These are phyloP conservation scores for Neurospora sp. DNA, from an alignment of 495 filamentous ascomycete genomes.

Conservation along the genomic window DNA sequence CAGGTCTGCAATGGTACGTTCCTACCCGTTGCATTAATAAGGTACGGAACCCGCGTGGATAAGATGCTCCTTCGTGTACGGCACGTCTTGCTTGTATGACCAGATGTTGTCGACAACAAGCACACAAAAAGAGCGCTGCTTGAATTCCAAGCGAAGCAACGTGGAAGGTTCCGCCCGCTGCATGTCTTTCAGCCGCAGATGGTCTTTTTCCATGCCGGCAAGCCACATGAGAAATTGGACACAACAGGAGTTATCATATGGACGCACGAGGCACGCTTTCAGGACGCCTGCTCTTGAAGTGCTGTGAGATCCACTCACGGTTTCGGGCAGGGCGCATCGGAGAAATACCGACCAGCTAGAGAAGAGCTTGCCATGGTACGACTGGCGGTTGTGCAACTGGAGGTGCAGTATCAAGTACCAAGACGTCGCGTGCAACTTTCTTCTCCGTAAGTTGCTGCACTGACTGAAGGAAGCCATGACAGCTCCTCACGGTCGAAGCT, in stretches of 20 bases:
- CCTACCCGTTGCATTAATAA: not conserved
- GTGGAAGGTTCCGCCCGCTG: not conserved
- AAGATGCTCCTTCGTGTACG: not conserved
- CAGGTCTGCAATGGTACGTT: not conserved
- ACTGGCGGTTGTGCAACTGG: not conserved
- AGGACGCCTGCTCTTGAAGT: not conserved
- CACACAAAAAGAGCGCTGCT: not conserved
- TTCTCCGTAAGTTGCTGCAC: not conserved
- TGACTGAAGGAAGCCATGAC: not conserved
- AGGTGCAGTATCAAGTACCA: not conserved
- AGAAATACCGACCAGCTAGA: not conserved
- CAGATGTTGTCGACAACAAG: not conserved
- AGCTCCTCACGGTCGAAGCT: not conserved
- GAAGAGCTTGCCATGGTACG: not conserved
- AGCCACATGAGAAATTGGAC: not conserved
- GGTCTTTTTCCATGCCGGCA: not conserved
- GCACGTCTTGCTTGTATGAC: not conserved
- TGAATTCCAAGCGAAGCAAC: not conserved
- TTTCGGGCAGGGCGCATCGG: not conserved
- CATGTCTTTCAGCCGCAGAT: not conserved
- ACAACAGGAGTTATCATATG: not conserved
- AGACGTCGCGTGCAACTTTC: not conserved
- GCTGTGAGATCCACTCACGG: not conserved
- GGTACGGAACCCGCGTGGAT: not conserved
- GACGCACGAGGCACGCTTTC: not conserved